A percentile compares a stretch with the other conserved stretches of the same genome.
Evolutionary conservation across 352 stramenopile genomes (phyloP).

Genomic region (Blastocystis sp.): DNA sequence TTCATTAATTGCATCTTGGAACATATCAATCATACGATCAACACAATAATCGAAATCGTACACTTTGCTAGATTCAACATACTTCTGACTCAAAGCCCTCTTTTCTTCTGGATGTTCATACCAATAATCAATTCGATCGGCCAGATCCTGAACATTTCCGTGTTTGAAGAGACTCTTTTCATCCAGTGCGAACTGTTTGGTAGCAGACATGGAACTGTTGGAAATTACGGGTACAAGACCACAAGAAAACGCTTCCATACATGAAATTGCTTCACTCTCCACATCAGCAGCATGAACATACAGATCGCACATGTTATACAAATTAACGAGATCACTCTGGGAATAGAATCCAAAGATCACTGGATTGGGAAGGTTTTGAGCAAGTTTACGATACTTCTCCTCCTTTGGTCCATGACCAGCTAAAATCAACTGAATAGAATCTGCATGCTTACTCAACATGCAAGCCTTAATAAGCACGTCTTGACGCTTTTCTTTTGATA

Average conservation of each 20-base stretch:
- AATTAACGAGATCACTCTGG: constrained; percentile 41
- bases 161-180: constrained; percentile 39
- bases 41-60: constrained; percentile 51
- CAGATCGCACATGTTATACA: constrained; percentile 64
- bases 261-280: constrained; percentile 65
- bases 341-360: constrained; percentile 65
- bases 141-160: constrained; percentile 53
- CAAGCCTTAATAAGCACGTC: constrained; percentile 66
- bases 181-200: constrained; percentile 53
- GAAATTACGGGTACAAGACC: constrained; percentile 57
- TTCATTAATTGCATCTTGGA: constrained; percentile 31
- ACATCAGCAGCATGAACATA: constrained; percentile 67
- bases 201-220: constrained; percentile 48
- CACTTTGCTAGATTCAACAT: constrained; percentile 22
- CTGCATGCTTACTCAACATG: constrained; percentile 9
- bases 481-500: constrained; percentile 68
- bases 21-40: constrained; percentile 44
- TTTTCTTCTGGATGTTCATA: constrained; percentile 67
- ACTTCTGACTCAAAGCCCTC: not conserved
- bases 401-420: constrained; percentile 64
- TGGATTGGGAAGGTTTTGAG: constrained; percentile 17
- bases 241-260: constrained; percentile 52
- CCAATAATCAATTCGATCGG: constrained; percentile 67
- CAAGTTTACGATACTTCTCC: constrained; percentile 32
- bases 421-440: constrained; percentile 58